These are phyloP conservation scores for Phytophthora megakarya DNA, from an alignment of 352 stramenopile species.

Conservation along the genomic window DNA sequence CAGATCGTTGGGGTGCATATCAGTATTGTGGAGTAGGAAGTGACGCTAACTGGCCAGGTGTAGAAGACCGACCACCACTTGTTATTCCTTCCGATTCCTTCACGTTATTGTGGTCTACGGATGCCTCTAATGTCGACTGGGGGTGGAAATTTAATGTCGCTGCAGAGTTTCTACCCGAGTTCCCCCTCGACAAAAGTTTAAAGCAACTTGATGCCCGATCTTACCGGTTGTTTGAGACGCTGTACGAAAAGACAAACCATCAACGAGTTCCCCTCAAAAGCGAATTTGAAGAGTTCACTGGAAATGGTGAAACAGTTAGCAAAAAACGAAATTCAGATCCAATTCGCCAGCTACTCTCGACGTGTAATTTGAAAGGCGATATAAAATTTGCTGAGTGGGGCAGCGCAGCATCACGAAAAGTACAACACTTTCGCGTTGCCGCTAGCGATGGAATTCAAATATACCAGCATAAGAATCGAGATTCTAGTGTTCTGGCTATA, in stretches of 20 bases:
- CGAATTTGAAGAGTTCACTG: slow-evolving; percentile 57
- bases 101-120: slow-evolving; percentile 82
- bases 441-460: slow-evolving; percentile 30
- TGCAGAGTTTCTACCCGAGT: slow-evolving; percentile 58
- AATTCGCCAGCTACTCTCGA: slow-evolving; percentile 38
- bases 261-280: slow-evolving; percentile 44
- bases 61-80: slow-evolving; percentile 57
- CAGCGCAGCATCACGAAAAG: slow-evolving; percentile 6
- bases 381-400: neutral
- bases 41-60: slow-evolving; percentile 85
- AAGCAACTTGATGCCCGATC: slow-evolving; percentile 65
- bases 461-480: slow-evolving; percentile 26
- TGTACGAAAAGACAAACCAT: slow-evolving; percentile 64
- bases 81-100: slow-evolving; percentile 82
- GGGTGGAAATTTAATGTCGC: slow-evolving; percentile 83
- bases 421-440: slow-evolving; percentile 39
- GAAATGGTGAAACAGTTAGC: slow-evolving; percentile 1
- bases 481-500: slow-evolving; percentile 20
- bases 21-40: slow-evolving; percentile 70
- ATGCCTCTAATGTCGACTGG: slow-evolving; percentile 90
- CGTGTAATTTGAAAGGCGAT: neutral
- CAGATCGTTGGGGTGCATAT: slow-evolving; percentile 61
- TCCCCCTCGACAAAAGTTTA: slow-evolving; percentile 50
- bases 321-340: slow-evolving; percentile 24
- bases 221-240: slow-evolving; percentile 67